phyloP scores from a whole-genome alignment of 352 stramenopile genomes.

The Lagenidium giganteum region DNA sequence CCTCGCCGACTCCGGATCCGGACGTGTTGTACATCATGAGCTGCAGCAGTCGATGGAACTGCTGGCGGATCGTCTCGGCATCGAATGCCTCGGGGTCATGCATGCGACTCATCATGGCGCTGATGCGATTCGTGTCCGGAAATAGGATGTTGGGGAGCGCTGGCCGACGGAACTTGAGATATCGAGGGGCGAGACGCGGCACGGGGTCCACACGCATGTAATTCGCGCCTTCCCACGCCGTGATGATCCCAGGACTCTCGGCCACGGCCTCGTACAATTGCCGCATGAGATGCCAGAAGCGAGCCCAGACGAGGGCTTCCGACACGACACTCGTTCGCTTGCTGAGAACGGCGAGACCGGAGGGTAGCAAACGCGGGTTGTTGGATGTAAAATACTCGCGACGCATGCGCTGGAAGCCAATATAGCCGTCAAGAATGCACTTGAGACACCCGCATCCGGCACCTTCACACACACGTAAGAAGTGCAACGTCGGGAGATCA shows the following conservation, averaged over 20 bases:
- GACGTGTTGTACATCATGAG: constrained; percentile 27
- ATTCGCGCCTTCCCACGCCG: constrained; percentile 36
- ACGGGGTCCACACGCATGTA: constrained; percentile 29
- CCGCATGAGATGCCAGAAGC: constrained; percentile 81
- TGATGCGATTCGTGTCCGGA: constrained; percentile 61
- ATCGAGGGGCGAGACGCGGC: constrained; percentile 33
- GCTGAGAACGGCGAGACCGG: neutral
- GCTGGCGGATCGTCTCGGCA: constrained; percentile 32
- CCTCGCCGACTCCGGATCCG: too few species aligned
- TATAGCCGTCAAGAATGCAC: constrained; percentile 76
- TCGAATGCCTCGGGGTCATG: constrained; percentile 58
- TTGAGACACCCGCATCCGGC: constrained; percentile 78
- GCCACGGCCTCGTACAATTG: constrained; percentile 65
- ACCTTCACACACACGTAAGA: constrained; percentile 60
- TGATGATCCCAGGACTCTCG: constrained; percentile 60
- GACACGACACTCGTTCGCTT: constrained; percentile 28
- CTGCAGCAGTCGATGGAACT: constrained; percentile 33
- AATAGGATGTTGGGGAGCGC: constrained; percentile 69
- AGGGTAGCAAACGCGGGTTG: constrained; percentile 1
- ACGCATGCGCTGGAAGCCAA: constrained; percentile 76
- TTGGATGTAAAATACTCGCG: constrained; percentile 21
- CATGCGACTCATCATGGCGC: constrained; percentile 29
- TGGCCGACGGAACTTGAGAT: constrained; percentile 28
- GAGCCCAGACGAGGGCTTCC: constrained; percentile 60
- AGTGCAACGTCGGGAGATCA: constrained; percentile 41